These are phyloP conservation scores for Dissoconium aciculare DNA, from an alignment of 2,329 filamentous ascomycete genomes.

Conservation along the genomic window DNA sequence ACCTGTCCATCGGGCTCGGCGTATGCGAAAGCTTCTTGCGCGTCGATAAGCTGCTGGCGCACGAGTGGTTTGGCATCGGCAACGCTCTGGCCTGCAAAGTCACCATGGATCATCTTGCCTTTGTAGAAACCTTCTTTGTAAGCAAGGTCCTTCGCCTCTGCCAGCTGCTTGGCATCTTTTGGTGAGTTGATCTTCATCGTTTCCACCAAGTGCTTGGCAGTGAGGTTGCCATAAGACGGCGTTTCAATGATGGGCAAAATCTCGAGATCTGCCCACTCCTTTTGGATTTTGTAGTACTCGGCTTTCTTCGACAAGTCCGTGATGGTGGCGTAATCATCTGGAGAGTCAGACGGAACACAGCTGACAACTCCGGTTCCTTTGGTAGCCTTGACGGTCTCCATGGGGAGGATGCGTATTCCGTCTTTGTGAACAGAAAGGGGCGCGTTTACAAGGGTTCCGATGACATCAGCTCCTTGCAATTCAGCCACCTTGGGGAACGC, in stretches of 20 bases:
- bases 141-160: conserved; percentile 85
- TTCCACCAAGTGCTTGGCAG: conserved; percentile 71
- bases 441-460: conserved; percentile 80
- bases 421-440: conserved; percentile 75
- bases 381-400: conserved; percentile 80
- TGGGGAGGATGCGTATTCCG: conserved; percentile 77
- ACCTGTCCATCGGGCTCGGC: conserved; percentile 86
- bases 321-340: conserved; percentile 85
- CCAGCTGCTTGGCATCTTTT: conserved; percentile 81
- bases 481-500: conserved; percentile 60
- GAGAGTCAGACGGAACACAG: conserved; percentile 86
- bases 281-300: conserved; percentile 89
- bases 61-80: conserved; percentile 79
- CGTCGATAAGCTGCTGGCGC: conserved; percentile 58
- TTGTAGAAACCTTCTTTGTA: conserved; percentile 98
- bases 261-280: conserved; percentile 87
- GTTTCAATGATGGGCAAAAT: conserved; percentile 83
- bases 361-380: conserved; percentile 97
- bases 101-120: conserved; percentile 73
- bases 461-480: conserved; percentile 59
- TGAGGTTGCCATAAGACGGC: conserved; percentile 71
- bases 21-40: conserved; percentile 72
- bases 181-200: conserved; percentile 93
- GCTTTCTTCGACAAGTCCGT: conserved; percentile 85
- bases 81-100: conserved; percentile 76